These are phyloP conservation scores for Trypanosoma brucei DNA, from an alignment of 208 protist genomes.

Conservation along the genomic window DNA sequence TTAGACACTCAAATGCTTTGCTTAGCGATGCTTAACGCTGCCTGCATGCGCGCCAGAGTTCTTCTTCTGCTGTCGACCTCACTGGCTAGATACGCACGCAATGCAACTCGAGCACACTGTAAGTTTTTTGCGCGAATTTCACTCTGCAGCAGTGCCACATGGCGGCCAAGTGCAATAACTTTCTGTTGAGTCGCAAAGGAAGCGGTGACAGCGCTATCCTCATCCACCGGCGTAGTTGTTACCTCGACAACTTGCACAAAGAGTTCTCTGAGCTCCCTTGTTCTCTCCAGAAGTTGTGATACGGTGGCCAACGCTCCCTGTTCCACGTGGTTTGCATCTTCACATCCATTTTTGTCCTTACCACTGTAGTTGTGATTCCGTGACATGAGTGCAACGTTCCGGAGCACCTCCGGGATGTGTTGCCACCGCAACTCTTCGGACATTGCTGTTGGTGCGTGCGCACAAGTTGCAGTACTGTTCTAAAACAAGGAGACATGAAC, in stretches of 20 bases:
- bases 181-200: neutral
- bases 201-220: neutral
- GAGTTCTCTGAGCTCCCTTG: constrained; percentile 3
- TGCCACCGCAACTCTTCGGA: no score
- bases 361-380: neutral
- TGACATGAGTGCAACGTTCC: neutral
- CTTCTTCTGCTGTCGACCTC: constrained; percentile 41
- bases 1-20: constrained; percentile 10
- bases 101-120: constrained; percentile 45
- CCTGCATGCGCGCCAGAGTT: constrained; percentile 44
- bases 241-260: constrained; percentile 9
- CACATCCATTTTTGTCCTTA: neutral
- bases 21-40: constrained; percentile 29
- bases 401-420: neutral
- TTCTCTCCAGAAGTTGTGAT: constrained; percentile 11
- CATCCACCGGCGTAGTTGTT: neutral
- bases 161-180: constrained; percentile 3
- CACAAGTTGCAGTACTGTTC: no score
- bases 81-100: constrained; percentile 40
- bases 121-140: constrained; percentile 62
- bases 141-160: constrained; percentile 37
- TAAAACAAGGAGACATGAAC: no score
- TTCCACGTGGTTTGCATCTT: neutral
- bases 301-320: neutral
- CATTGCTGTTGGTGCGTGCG: no score